These are phyloP conservation scores for Mimosa pudica DNA, from an alignment of 306 rosid species.

Conservation along the genomic window DNA sequence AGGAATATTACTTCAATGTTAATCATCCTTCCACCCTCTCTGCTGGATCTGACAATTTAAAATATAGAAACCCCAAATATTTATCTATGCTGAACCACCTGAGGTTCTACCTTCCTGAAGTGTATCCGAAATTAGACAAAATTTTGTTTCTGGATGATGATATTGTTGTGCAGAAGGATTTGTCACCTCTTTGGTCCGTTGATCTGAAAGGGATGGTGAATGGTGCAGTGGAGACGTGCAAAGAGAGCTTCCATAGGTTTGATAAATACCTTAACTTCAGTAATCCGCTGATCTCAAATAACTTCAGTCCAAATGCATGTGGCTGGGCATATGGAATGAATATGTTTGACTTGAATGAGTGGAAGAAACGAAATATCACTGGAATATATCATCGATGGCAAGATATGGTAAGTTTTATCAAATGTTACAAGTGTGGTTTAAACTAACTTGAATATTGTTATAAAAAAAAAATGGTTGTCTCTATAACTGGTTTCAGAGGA, in stretches of 20 bases:
- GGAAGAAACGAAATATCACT: conserved; percentile 88
- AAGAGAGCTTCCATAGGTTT: conserved; percentile 98
- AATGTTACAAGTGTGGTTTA: neutral
- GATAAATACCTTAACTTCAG: conserved; percentile 96
- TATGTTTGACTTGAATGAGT: conserved; percentile 90
- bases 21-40: conserved; percentile 88
- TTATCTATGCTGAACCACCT: conserved; percentile 93
- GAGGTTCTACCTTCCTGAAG: conserved; percentile 94
- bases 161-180: conserved; percentile 94
- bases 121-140: conserved; percentile 88
- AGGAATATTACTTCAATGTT: conserved; percentile 96
- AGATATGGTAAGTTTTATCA: conserved; percentile 65
- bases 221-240: conserved; percentile 99
- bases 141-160: conserved; percentile 94
- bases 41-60: conserved; percentile 79
- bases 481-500: conserved; percentile 15
- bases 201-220: conserved; percentile 91
- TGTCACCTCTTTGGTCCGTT: conserved; percentile 87
- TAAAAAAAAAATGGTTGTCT: conserved; percentile 7
- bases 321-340: conserved; percentile 99
- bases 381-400: conserved; percentile 96
- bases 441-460: conserved; percentile 24
- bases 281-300: conserved; percentile 75
- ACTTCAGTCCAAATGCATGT: conserved; percentile 90
- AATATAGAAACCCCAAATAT: conserved; percentile 94